Conservation (phyloP, 2,329 filamentous ascomycete species). For the Rhinocladiella mackenziei region DNA sequence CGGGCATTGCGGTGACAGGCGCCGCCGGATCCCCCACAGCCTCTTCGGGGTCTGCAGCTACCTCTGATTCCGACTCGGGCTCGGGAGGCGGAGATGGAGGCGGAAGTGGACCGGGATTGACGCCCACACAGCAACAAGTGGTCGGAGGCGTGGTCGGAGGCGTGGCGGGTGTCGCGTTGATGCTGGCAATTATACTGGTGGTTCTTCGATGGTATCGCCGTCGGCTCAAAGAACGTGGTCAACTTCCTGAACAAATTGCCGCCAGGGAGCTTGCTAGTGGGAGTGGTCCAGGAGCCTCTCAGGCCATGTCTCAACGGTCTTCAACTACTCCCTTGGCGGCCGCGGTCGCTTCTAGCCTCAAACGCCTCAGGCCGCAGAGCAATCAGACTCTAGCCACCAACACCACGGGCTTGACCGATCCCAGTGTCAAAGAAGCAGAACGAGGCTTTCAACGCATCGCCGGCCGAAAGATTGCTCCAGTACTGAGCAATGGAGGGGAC, state of each 20-base stretch:
- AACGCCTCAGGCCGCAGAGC: conserved; percentile 35
- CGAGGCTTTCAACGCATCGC: conserved; percentile 49
- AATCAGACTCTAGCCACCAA: conserved; percentile 35
- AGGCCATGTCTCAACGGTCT: conserved; percentile 37
- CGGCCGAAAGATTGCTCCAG: conserved; percentile 46
- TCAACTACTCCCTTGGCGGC: conserved; percentile 40
- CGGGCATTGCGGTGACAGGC: conserved; percentile 4
- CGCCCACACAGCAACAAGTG: conserved; percentile 47
- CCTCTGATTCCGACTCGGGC: conserved; percentile 24
- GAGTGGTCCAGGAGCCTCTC: conserved; percentile 9
- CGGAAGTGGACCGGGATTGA: conserved; percentile 17
- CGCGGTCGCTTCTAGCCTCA: conserved; percentile 38
- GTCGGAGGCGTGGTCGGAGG: conserved; percentile 62
- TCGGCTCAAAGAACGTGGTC: conserved; percentile 25
- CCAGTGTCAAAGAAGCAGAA: conserved; percentile 34
- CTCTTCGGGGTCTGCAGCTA: conserved; percentile 17
- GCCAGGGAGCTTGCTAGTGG: conserved; percentile 22
- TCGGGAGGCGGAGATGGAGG: conserved; percentile 28
- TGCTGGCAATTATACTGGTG: conserved; percentile 50
- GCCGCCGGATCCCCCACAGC: conserved; percentile 13
- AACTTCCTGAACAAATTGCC: conserved; percentile 30
- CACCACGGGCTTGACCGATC: conserved; percentile 32
- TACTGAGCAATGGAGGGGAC: conserved; percentile 45
- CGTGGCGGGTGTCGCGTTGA: conserved; percentile 53
- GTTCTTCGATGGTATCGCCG: conserved; percentile 51